Percentiles rank a stretch among this genome's conserved stretches.
Conservation (phyloP, 495 filamentous ascomycete species). For the Penicillium riverlandense region DNA sequence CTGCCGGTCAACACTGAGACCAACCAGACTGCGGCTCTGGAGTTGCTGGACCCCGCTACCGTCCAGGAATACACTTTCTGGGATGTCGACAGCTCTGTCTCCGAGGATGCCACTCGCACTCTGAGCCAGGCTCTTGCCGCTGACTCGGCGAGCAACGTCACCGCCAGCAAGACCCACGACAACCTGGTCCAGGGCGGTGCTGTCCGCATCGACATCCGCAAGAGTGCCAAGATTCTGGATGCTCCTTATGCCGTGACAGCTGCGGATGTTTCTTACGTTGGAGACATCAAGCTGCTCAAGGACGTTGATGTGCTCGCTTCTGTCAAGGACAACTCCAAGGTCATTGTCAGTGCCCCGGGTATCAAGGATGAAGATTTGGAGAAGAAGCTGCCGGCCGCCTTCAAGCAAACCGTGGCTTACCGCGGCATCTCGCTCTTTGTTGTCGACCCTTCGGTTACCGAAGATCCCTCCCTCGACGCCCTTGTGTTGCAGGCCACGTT, state of each 20-base stretch:
- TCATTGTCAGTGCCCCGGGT: slow-evolving; percentile 69
- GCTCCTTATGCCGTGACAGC: slow-evolving; percentile 71
- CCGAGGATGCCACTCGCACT: slow-evolving; percentile 53
- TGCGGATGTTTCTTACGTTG: slow-evolving; percentile 73
- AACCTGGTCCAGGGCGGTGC: slow-evolving; percentile 83
- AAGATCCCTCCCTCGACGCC: slow-evolving; percentile 53
- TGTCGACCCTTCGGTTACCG: slow-evolving; percentile 57
- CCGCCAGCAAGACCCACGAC: slow-evolving; percentile 67
- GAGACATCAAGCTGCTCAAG: slow-evolving; percentile 68
- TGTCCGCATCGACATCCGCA: slow-evolving; percentile 77
- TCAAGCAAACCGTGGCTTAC: slow-evolving; percentile 59
- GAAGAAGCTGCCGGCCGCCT: slow-evolving; percentile 66
- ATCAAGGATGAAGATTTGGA: slow-evolving; percentile 84
- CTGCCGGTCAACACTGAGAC: slow-evolving; percentile 33
- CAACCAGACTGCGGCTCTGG: slow-evolving; percentile 24
- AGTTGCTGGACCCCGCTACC: slow-evolving; percentile 38
- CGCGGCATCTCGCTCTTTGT: slow-evolving; percentile 64
- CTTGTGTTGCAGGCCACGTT: slow-evolving; percentile 72
- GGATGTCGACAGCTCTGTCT: slow-evolving; percentile 73
- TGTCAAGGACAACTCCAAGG: slow-evolving; percentile 60
- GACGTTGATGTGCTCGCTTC: slow-evolving; percentile 65
- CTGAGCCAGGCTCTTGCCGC: slow-evolving; percentile 67
- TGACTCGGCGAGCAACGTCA: slow-evolving; percentile 71
- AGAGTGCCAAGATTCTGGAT: slow-evolving; percentile 73
- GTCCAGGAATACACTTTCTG: slow-evolving; percentile 88